Base-by-base conservation (phyloP, 192 early-diverging fungal genomes). In the Rhizophlyctis rosea region DNA sequence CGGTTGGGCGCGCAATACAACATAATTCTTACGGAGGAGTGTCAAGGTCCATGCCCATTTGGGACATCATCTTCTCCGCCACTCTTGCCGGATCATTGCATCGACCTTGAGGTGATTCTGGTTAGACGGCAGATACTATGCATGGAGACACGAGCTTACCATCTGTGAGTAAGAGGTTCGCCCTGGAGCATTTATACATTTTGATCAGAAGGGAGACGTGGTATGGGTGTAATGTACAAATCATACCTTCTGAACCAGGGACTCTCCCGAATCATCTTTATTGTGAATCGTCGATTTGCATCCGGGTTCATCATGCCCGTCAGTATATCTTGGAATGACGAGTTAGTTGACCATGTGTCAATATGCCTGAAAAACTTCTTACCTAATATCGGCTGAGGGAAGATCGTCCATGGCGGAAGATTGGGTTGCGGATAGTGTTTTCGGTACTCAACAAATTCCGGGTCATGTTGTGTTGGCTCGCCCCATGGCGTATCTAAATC, bases 401-500 rank as follows among this genome's bases (percentile, higher is more conserved):
- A 66, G 27, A 62, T 59, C 36, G 62, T 73, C 85, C 82, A 83
- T 23, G 87, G 83, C 14, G 65, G 75, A 39, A 51, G 47, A 18
- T 78, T 35, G 1, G 53, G 74, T 0, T 69, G 51, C 29, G 69
- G 58, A 47, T 74, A 73, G 21, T 64, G 50, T 14, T 68, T 39
- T 18, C 72, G 39, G 55, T 73, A 89, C 35, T 56, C 32, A n/a
- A 71, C 57, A 53, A 83, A 89, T 48, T 88, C 86, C 14, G 73
- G 66, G 58, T 84, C 86, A 32, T 77, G 69, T 24, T 54, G 54
- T 2, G 85, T 85, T 0, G 87, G 87, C 55, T 84, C 75, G 13
- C 77, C 85, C 87, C 87, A 89, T 0, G 86, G 80, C 1, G 87
- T 87, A 52, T 89, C 83, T 85, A 63, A 36, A 24, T 54, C 11